phyloP scores from a whole-genome alignment of 1,139 yeast species.

The Blastobotrys capitulatus region DNA sequence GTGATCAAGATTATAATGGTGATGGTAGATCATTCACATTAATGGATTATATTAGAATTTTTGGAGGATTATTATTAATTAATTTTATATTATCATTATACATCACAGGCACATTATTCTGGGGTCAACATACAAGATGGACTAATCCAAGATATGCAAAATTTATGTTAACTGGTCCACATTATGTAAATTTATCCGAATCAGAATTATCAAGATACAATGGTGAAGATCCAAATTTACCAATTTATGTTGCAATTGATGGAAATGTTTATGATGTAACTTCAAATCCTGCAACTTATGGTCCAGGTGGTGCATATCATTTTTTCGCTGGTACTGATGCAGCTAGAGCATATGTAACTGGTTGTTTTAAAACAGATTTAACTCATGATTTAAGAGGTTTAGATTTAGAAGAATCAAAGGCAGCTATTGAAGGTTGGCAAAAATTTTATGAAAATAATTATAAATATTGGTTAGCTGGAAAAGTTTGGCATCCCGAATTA shows the following conservation, averaged over 20 bases:
- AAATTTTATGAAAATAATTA: constrained; percentile 42
- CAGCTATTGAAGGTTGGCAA: constrained; percentile 46
- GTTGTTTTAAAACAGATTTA: constrained; percentile 55
- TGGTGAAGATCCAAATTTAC: constrained; percentile 47
- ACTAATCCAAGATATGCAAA: constrained; percentile 42
- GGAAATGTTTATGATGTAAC: constrained; percentile 71
- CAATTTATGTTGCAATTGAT: constrained; percentile 59
- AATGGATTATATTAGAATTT: constrained; percentile 7
- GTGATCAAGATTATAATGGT: constrained; percentile 5
- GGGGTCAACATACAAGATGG: constrained; percentile 48
- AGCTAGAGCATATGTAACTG: constrained; percentile 72
- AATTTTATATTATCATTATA: constrained; percentile 40
- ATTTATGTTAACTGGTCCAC: constrained; percentile 26
- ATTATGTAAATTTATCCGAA: constrained; percentile 38
- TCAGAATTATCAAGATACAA: constrained; percentile 47
- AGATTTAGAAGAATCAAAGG: constrained; percentile 30
- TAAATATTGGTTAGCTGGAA: constrained; percentile 63
- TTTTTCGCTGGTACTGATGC: constrained; percentile 64
- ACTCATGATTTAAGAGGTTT: constrained; percentile 70
- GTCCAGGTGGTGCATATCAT: constrained; percentile 58
- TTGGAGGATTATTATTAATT: constrained; percentile 34
- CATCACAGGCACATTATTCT: constrained; percentile 33
- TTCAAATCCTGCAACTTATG: constrained; percentile 50
- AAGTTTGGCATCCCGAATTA: constrained; percentile 41
- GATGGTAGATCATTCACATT: constrained; percentile 6